Base-by-base conservation (phyloP, 2,329 filamentous ascomycete species). In the Aspergillus ustus region DNA sequence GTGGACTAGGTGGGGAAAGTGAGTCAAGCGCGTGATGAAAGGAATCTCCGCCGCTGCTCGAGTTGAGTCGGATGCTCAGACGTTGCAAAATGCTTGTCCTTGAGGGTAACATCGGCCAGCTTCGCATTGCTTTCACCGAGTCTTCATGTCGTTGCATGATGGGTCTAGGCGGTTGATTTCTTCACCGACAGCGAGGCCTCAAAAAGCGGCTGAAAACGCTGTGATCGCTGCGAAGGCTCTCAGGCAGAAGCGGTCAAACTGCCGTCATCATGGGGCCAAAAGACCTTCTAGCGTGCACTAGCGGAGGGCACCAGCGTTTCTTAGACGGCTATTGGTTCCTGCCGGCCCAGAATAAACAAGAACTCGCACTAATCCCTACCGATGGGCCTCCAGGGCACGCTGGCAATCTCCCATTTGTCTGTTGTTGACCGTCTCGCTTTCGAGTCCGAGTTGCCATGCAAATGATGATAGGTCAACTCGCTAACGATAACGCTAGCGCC, bases 241-340 rank as follows among this genome's bases (percentile, higher is more conserved):
- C 28, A 67, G 61, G 60, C 66, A 64, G 65, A 59, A 67, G 67
- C 67, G 67, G 67, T 69, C 65, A 66, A 67, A 37, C 59, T 57
- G 43, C 34, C 50, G 34, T 54, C 49, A 45, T 50, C 20, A 52
- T 51, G 59, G 59, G 53, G 59, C 29, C 59, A 28, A 61, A 61
- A 57, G 31, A 11, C 13, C 44, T 45, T 59, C 25, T 51, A 56
- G 46, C 29, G 46, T n/a, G 22, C 15, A 50, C 54, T 37, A 57
- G 66, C 13, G 3, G 13, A 40, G 34, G 34, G 34, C 34, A 69
- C 63, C 60, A 46, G 29, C 22, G 52, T 20, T 43, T 22, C n/a
- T 29, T 19, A 40, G 20, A 13, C 31, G n/a, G 53, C 53, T 45
- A 61, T 61, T 61, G 59, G 59, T 17, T 34, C 6, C n/a, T 9